A percentile compares a stretch with the other conserved stretches of the same genome.
phyloP scores from a whole-genome alignment of 495 filamentous ascomycete species.

The Annulohypoxylon moriforme region DNA sequence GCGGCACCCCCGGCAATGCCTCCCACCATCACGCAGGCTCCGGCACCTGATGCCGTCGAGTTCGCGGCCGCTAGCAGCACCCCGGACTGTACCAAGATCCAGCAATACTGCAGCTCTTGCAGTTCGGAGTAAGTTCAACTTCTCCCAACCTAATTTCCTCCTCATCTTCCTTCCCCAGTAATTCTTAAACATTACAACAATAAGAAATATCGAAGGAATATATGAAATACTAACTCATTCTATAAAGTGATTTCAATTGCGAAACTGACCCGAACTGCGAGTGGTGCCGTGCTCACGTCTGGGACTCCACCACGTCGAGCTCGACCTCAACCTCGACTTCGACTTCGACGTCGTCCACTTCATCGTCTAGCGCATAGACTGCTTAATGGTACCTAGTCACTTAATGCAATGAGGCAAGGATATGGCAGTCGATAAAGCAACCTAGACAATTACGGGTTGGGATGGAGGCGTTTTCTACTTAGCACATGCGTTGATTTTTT shows the following conservation, averaged over 20 bases:
- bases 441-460: not conserved
- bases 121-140: slow-evolving; percentile 34
- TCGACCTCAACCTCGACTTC: not conserved
- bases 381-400: not conserved
- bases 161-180: not conserved
- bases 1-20: slow-evolving; percentile 6
- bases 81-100: slow-evolving; percentile 40
- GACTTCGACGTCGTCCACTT: not conserved
- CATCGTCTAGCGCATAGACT: not conserved
- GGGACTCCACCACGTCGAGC: not conserved
- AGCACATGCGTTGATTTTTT: no score
- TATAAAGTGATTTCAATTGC: slow-evolving; percentile 42
- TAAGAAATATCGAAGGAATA: not conserved
- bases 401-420: not conserved
- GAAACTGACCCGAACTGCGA: slow-evolving; percentile 43
- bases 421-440: not conserved
- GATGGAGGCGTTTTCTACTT: not conserved
- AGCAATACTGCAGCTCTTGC: slow-evolving; percentile 44
- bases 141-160: no score
- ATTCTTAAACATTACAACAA: no score
- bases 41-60: not conserved
- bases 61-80: slow-evolving; percentile 10
- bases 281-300: slow-evolving; percentile 43
- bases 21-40: not conserved
- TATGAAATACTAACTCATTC: not conserved